Base-by-base conservation (phyloP, 1,139 yeast species). In the Blastobotrys serpentis region DNA sequence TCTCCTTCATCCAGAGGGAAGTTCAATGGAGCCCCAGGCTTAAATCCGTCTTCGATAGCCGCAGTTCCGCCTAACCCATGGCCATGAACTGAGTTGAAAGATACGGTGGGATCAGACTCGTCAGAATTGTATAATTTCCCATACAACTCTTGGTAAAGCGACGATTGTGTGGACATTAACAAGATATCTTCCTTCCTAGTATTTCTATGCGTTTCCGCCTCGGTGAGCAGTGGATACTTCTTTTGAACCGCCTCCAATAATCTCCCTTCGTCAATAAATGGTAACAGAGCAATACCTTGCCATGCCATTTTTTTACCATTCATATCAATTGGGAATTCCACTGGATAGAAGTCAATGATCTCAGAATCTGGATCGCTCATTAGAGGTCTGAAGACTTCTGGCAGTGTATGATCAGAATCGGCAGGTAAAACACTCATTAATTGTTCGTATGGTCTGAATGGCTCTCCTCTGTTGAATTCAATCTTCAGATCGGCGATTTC, bases 381-480 rank as follows among this genome's bases (percentile, higher is more conserved):
- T 57, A 94, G 71, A 1, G 85, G 83, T 51, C 94, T 77, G 68
- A 92, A 87, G 2, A 87, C 81, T 47, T 78, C 82, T 0, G 99
- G 99, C 37, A 94, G 72, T 3, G 86, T 84, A 62, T 88, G 96
- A n/a, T 89, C 86, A 1, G 96, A 87, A 1, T 95, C 96, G 1
- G 98, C 97, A 0, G 99, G 98, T 58, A 94, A 72, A 18, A 94
- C 98, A 60, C 96, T 85, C 97, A 94, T 90, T 60, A 94, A 78
- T 70, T 94, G 99, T 65, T 94, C 99, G 67, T 77, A 94, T 1
- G 99, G 99, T 57, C 81, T 69, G 67, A 92, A 90, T 4, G 99
- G 98, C 51, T 75, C 73, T 2, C 96, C 96, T 36, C 71, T 65
- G 10, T 77, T 75, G 62, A 92, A 90, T 36, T 72, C 68, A 42